Percentiles rank a stretch among this genome's conserved stretches.
Evolutionary conservation across 306 rosid species (phyloP).

Genomic region (Begonia fuchsioides): DNA sequence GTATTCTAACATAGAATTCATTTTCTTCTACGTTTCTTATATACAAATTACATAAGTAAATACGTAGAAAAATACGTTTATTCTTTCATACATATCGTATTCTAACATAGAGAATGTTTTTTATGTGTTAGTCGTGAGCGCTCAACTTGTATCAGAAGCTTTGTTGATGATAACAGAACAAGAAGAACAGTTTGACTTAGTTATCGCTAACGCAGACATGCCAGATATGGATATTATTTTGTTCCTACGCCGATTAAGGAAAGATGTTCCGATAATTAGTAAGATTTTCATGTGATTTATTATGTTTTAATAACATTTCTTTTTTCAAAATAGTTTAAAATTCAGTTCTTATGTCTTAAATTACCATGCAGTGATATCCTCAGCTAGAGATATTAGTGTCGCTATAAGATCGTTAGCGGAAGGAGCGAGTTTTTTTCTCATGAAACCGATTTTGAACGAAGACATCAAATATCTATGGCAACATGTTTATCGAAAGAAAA

Average conservation of each 20-base stretch:
- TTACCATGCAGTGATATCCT: conserved; percentile 18
- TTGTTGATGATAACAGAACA: conserved; percentile 23
- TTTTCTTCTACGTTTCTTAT: too few species aligned
- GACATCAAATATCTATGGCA: conserved; percentile 34
- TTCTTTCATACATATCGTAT: too few species aligned
- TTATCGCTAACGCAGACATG: conserved; percentile 27
- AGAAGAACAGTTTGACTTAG: conserved; percentile 17
- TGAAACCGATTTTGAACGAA: conserved; percentile 26
- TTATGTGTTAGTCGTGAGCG: conserved; percentile 22
- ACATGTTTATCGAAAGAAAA: conserved; percentile 12
- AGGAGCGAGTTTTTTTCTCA: conserved; percentile 24
- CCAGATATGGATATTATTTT: conserved; percentile 15
- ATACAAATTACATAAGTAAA: too few species aligned
- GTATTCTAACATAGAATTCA: not conserved
- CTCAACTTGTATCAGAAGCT: conserved; percentile 21
- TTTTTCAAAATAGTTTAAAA: not conserved
- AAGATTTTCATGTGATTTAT: too few species aligned
- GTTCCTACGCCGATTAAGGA: conserved; percentile 10
- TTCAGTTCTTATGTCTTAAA: not conserved
- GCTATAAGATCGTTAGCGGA: conserved; percentile 13
- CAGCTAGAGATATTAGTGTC: conserved; percentile 3
- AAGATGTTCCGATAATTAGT: not conserved
- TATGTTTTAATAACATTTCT: not conserved
- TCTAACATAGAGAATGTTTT: not conserved
- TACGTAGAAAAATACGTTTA: too few species aligned